phyloP scores from a whole-genome alignment of 257 asterid genomes.

The Knoxia roxburghii region DNA sequence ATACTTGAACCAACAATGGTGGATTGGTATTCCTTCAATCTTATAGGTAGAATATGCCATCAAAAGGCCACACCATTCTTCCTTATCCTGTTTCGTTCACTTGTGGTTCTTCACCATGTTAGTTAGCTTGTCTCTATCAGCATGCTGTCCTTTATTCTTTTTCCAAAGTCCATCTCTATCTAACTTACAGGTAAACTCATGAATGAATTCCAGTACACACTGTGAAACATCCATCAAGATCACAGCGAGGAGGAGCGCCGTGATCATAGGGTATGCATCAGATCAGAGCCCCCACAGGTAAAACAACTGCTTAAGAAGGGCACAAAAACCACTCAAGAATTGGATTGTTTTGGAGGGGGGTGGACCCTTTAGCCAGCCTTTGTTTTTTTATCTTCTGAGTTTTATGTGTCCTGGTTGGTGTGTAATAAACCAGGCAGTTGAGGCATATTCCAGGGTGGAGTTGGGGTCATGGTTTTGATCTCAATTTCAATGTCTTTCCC shows the following conservation, averaged over 20 bases:
- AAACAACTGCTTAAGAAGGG: slow-evolving; percentile 9
- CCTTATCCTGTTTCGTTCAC: neutral
- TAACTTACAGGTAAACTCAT: neutral
- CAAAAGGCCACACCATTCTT: slow-evolving; percentile 5
- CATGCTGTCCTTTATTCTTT: slow-evolving; percentile 3
- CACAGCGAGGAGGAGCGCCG: slow-evolving; percentile 8
- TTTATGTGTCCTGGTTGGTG: slow-evolving; percentile 12
- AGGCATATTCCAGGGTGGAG: slow-evolving; percentile 18
- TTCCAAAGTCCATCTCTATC: slow-evolving; percentile 2
- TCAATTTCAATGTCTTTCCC: slow-evolving; percentile 16
- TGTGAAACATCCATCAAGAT: slow-evolving; percentile 15
- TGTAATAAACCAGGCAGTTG: slow-evolving; percentile 7
- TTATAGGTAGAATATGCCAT: slow-evolving; percentile 1
- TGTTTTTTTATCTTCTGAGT: slow-evolving; percentile 7
- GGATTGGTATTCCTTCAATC: neutral
- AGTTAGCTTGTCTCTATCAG: slow-evolving; percentile 7
- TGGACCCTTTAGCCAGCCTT: slow-evolving; percentile 27
- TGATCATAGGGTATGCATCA: neutral
- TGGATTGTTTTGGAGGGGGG: slow-evolving; percentile 8
- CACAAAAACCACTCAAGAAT: neutral
- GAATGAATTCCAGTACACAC: neutral
- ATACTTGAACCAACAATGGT: neutral
- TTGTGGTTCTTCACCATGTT: neutral
- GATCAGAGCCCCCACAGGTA: slow-evolving; percentile 16
- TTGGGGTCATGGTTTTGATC: slow-evolving; percentile 15